Evolutionary conservation across 345 rosid species (phyloP).

Genomic region (Brassica carinata): DNA sequence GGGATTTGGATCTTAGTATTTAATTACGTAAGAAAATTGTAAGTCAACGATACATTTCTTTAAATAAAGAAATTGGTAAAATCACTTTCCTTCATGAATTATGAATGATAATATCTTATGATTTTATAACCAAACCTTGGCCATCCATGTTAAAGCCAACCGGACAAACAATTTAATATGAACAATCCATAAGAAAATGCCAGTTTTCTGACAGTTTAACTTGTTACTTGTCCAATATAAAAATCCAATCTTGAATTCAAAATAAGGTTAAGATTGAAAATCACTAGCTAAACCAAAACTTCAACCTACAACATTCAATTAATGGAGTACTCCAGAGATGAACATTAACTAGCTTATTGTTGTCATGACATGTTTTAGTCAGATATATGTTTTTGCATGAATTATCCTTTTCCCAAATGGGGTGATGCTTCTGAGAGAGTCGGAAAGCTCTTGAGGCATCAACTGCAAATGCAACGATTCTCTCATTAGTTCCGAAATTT

Average conservation of each 20-base stretch:
- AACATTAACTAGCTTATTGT: background rate
- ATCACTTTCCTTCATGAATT: slow-evolving; percentile 12
- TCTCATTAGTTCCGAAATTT: too few relatives aligned
- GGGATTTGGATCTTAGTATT: slow-evolving; percentile 30
- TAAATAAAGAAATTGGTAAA: background rate
- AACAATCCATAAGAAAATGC: slow-evolving; percentile 16
- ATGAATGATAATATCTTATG: slow-evolving; percentile 20
- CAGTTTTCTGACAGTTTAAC: slow-evolving; percentile 9
- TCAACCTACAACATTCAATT: background rate
- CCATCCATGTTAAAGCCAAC: slow-evolving; percentile 35
- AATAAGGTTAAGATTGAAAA: background rate
- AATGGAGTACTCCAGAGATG: background rate
- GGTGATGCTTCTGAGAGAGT: background rate
- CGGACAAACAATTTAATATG: slow-evolving; percentile 28
- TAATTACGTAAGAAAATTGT: background rate
- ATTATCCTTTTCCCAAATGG: background rate
- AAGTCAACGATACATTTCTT: slow-evolving; percentile 33
- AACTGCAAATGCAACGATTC: too few relatives aligned
- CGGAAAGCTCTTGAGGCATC: background rate
- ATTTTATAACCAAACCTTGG: slow-evolving; percentile 11
- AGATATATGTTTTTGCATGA: background rate
- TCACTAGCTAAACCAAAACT: background rate
- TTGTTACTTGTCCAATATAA: background rate
- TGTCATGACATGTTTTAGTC: background rate
- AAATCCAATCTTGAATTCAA: background rate